These are phyloP conservation scores for Cytospora schulzeri DNA, from an alignment of 2,329 filamentous ascomycete genomes.

Conservation along the genomic window DNA sequence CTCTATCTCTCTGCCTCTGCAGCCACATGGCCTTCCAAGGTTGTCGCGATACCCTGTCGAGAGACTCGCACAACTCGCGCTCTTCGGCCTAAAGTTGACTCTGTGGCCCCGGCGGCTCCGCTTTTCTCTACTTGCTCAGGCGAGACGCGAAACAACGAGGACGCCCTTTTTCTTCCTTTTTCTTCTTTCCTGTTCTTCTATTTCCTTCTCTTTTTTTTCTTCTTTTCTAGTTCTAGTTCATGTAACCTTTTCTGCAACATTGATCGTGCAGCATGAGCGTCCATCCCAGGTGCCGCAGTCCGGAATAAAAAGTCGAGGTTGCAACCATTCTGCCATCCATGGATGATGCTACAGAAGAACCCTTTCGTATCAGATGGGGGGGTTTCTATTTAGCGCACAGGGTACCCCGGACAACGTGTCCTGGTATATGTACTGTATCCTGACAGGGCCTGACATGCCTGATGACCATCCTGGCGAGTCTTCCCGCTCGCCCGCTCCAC, in stretches of 20 bases:
- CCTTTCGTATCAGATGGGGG: neutral
- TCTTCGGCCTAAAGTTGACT: slow-evolving; percentile 17
- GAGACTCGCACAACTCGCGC: slow-evolving; percentile 4
- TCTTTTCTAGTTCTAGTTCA: neutral
- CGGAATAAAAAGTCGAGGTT: neutral
- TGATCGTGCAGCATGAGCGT: neutral
- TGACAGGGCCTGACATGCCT: neutral
- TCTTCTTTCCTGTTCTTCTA: no score
- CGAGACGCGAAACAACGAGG: slow-evolving; percentile 14
- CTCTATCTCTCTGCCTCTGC: no score
- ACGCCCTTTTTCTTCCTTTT: neutral
- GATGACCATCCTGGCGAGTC: neutral
- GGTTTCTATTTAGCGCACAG: neutral
- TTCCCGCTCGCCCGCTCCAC: neutral
- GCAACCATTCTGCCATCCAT: no score
- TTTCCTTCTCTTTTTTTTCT: neutral
- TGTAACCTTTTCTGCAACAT: neutral
- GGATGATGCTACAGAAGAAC: no score
- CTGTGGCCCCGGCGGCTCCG: neutral
- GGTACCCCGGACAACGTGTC: no score
- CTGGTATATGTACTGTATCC: neutral
- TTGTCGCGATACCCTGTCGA: no score
- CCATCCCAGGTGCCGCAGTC: no score
- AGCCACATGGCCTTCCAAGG: no score
- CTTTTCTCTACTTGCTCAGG: slow-evolving; percentile 2